Evolutionary conservation across 495 filamentous ascomycete genomes (phyloP), one percentile per base, ranked within the genome.

Genomic region (Trichoderma virens): DNA sequence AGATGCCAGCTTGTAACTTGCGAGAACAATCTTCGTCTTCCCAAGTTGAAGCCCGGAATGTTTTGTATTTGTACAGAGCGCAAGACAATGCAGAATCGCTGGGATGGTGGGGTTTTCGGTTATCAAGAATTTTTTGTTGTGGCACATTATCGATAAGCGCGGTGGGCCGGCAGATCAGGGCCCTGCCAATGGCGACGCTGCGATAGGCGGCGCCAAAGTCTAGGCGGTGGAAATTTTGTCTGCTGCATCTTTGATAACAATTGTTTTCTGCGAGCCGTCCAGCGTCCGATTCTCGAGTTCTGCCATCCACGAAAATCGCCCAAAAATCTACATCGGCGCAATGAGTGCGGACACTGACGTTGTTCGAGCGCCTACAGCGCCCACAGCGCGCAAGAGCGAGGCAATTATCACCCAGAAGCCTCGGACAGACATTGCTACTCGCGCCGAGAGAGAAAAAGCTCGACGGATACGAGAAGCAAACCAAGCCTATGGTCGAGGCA

Each of bases 401-500:
- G 77, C 80, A 16, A 71, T 80, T 32, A 68, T 78, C 59, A 64
- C 82, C 31, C 73, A 73, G 3, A 71, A 74, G 43, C 66, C 78
- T n/a, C 72, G 81, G 62, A 76, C 75, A 34, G 76, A 83, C 63
- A 74, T 79, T 41, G 67, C 70, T 18, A 73, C 75, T 28, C 77
- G 75, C 66, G 64, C 71, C 35, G 80, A 83, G 61, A 67, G 72
- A 6, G 74, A 75, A 30, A 78, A 76, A 68, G 68, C 75, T 28
- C 75, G 74, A 32, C 79, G 77, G 47, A 63, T 76, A 59, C 78
- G 78, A 67, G 84, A 91, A 72, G 93, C 93, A 35, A 82, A 89
- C 66, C 81, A 85, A 67, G 83, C 77, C 30, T 98, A 98, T 78
- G 94, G 94, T 35, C 87, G 94, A 70, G 94, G 94, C 38, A 81